A percentile compares a stretch with the other conserved stretches of the same genome.
Evolutionary conservation across 257 asterid species (phyloP).

Genomic region (Nicotiana tomentosiformis): DNA sequence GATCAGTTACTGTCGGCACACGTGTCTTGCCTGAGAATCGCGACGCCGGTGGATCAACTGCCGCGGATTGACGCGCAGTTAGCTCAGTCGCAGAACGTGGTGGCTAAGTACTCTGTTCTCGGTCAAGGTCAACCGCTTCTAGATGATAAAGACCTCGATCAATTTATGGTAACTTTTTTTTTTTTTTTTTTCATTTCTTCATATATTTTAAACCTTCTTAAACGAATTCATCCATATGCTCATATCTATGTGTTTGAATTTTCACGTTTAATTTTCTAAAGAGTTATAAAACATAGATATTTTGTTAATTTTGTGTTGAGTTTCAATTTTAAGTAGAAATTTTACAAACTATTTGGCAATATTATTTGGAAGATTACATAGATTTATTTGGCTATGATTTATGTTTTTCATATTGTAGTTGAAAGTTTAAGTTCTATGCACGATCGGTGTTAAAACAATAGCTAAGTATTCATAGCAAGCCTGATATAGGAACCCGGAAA

Average conservation of each 20-base stretch:
- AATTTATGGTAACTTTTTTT: constrained; percentile 63
- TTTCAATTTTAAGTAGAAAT: neutral
- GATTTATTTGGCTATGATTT: too few species aligned
- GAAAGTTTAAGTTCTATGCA: too few species aligned
- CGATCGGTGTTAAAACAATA: too few species aligned
- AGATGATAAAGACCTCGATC: constrained; percentile 79
- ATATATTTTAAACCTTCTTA: neutral
- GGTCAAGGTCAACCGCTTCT: constrained; percentile 51
- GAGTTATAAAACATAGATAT: too few species aligned
- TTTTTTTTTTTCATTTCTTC: neutral
- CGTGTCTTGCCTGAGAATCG: constrained; percentile 85
- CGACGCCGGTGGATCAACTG: constrained; percentile 97
- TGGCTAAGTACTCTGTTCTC: constrained; percentile 74
- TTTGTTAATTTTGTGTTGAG: neutral
- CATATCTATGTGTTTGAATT: neutral
- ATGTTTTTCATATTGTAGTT: too few species aligned
- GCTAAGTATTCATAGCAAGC: too few species aligned
- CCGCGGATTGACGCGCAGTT: constrained; percentile 97
- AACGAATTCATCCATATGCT: neutral
- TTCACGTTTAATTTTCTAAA: too few species aligned
- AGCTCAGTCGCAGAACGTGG: constrained; percentile 84
- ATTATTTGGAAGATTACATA: neutral
- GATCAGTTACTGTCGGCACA: constrained; percentile 89
- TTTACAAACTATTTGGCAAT: neutral
- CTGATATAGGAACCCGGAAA: too few species aligned